Percentiles rank a stretch among this genome's conserved stretches.
These are phyloP conservation scores for Bromus sterilis DNA, from an alignment of 176 grass and related monocot species.

Conservation along the genomic window DNA sequence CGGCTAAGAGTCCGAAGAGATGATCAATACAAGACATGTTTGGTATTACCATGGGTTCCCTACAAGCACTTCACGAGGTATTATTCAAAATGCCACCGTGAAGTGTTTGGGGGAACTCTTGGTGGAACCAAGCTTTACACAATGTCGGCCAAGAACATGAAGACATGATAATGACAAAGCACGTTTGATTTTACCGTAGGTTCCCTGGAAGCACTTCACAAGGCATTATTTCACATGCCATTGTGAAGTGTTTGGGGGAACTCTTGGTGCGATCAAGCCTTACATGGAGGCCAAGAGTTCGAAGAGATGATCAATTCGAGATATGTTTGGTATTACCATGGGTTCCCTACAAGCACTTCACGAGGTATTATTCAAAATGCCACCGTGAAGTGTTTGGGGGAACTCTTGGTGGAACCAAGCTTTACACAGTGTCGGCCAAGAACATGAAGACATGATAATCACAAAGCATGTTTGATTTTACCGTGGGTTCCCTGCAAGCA, in stretches of 20 bases:
- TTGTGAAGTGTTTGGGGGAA: neutral
- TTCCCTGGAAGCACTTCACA: too few species aligned
- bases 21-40: neutral
- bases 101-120: too few species aligned
- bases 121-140: too few species aligned
- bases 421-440: neutral
- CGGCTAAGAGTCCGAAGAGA: neutral
- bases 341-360: conserved; percentile 40
- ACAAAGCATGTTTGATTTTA: conserved; percentile 23
- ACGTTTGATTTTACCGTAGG: too few species aligned
- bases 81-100: neutral
- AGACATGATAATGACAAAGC: too few species aligned
- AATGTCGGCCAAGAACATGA: too few species aligned
- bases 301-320: neutral
- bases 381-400: conserved; percentile 64
- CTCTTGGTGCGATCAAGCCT: neutral
- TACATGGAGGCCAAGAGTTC: too few species aligned
- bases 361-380: neutral
- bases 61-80: neutral
- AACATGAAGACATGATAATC: neutral
- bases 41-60: neutral
- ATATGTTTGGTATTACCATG: conserved; percentile 13
- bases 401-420: conserved; percentile 34
- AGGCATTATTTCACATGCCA: neutral
- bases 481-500: conserved; percentile 42